phyloP scores from a whole-genome alignment of 805 yeast species.

The Candida caryicola region DNA sequence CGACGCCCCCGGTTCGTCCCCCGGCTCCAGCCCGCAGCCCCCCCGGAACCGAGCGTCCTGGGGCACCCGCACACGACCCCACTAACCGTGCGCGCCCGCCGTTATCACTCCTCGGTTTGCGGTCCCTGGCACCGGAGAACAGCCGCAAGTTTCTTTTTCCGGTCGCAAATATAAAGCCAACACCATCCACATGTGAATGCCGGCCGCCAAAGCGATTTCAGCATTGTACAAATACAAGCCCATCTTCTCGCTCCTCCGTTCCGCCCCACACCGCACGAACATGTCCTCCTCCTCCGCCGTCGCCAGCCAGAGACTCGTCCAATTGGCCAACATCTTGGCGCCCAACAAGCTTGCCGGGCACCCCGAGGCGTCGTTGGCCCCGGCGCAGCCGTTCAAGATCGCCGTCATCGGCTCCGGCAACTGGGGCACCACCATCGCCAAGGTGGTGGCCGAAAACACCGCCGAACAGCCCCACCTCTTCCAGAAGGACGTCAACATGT shows the following conservation, averaged over 20 bases:
- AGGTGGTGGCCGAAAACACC: constrained; percentile 44
- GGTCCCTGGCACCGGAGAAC: background rate
- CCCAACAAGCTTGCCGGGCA: constrained; percentile 15
- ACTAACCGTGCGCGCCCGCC: no score
- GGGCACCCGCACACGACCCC: no score
- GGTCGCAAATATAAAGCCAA: background rate
- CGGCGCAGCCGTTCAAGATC: constrained; percentile 29
- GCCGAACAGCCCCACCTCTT: constrained; percentile 38
- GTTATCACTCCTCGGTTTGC: background rate
- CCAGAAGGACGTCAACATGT: constrained; percentile 40
- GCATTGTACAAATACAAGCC: no score
- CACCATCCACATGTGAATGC: background rate
- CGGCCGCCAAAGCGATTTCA: background rate
- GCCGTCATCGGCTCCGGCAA: constrained; percentile 47
- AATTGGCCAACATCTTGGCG: constrained; percentile 25
- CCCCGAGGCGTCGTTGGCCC: constrained; percentile 3
- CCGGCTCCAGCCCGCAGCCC: no score
- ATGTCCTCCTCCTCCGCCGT: background rate
- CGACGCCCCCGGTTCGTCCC: no score
- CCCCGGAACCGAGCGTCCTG: no score
- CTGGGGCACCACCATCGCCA: constrained; percentile 50
- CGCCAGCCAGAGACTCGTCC: constrained; percentile 28
- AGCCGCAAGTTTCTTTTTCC: background rate
- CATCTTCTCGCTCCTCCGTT: background rate
- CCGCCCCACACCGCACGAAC: no score